These are phyloP conservation scores for Mycena filopes DNA, from an alignment of 768 basidiomycete genomes.

Conservation along the genomic window DNA sequence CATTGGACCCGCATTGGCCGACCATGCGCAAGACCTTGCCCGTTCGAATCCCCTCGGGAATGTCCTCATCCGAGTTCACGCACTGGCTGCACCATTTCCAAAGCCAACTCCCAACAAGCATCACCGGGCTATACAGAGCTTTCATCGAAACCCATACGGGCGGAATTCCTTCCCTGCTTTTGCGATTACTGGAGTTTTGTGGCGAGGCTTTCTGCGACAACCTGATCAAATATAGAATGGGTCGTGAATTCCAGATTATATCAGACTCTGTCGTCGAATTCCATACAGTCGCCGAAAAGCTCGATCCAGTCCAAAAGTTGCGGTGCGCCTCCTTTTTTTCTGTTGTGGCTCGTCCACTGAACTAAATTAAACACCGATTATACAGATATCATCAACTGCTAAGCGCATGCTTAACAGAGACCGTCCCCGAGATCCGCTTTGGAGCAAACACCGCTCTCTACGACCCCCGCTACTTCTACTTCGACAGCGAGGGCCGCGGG, in stretches of 20 bases:
- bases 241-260: not conserved
- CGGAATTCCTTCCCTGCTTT: constrained; percentile 8
- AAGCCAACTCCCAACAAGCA: constrained; percentile 9
- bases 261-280: constrained; percentile 20
- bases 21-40: not conserved
- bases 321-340: constrained; percentile 1
- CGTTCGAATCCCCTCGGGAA: constrained; percentile 26
- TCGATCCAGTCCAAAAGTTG: not conserved
- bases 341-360: not conserved
- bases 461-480: constrained; percentile 32
- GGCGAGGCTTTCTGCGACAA: not conserved
- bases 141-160: constrained; percentile 13
- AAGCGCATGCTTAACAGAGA: constrained; percentile 32
- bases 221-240: not conserved
- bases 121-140: not conserved
- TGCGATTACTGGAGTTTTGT: not conserved
- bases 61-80: constrained; percentile 5
- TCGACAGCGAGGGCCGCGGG: constrained; percentile 20
- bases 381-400: constrained; percentile 16
- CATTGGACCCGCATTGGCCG: not conserved
- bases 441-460: constrained; percentile 19
- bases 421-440: constrained; percentile 27
- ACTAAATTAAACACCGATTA: not conserved
- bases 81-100: constrained; percentile 23
- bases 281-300: not conserved